A percentile compares a stretch with the other conserved stretches of the same genome.
phyloP scores from a whole-genome alignment of 768 basidiomycete species.

The Pulveroboletus sp. region DNA sequence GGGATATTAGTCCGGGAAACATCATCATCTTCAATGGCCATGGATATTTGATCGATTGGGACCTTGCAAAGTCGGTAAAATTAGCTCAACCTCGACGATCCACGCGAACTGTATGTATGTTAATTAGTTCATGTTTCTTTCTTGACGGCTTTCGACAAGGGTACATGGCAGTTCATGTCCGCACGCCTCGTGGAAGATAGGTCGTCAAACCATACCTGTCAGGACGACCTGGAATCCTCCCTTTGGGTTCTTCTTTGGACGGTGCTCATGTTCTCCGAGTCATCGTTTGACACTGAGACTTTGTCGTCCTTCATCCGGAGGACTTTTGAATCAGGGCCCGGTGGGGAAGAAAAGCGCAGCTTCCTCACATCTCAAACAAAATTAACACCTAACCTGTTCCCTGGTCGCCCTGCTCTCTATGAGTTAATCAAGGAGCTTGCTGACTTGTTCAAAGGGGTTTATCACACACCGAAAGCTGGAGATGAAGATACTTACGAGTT shows the following conservation, averaged over 20 bases:
- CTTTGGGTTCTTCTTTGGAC: slow-evolving; percentile 19
- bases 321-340: neutral
- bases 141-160: slow-evolving; percentile 13
- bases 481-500: no score
- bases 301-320: neutral
- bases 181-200: slow-evolving; percentile 13
- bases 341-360: neutral
- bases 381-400: neutral
- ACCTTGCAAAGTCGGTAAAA: slow-evolving; percentile 10
- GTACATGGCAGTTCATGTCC: slow-evolving; percentile 15
- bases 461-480: no score
- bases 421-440: neutral
- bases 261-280: slow-evolving; percentile 1
- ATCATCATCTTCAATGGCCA: slow-evolving; percentile 9
- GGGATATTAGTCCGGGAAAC: slow-evolving; percentile 27
- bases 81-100: neutral
- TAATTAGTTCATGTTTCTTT: neutral
- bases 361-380: neutral
- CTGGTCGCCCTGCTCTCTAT: neutral
- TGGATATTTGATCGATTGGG: slow-evolving; percentile 27
- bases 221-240: slow-evolving; percentile 34
- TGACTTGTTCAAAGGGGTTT: neutral
- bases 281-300: neutral
- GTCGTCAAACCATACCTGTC: slow-evolving; percentile 16
- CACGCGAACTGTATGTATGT: slow-evolving; percentile 4